Evolutionary conservation across 108 stramenopile genomes (phyloP).

Genomic region (Ochromonas danica): DNA sequence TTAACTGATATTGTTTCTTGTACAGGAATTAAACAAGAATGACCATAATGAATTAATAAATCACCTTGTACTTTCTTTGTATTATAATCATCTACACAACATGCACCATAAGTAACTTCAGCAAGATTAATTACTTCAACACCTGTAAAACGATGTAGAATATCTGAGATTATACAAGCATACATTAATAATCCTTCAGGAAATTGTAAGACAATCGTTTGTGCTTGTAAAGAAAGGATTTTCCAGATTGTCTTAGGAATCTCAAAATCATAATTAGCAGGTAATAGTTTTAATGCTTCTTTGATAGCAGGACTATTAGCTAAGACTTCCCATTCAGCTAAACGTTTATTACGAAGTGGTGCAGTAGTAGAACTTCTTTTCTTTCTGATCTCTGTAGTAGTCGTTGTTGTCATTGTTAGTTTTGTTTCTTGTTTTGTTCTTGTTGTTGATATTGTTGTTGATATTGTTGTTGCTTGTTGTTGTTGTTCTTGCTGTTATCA

Average conservation of each 20-base stretch:
- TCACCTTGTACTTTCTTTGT: conserved; percentile 81
- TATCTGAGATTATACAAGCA: conserved; percentile 85
- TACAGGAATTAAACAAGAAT: conserved; percentile 92
- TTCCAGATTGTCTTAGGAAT: conserved; percentile 82
- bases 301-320: too few relatives aligned
- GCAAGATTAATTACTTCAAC: conserved; percentile 74
- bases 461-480: too few relatives aligned
- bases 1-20: conserved; percentile 70
- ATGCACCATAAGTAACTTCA: conserved; percentile 98
- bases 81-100: conserved; percentile 94
- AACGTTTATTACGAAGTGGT: too few relatives aligned
- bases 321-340: too few relatives aligned
- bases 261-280: conserved; percentile 63
- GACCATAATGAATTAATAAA: conserved; percentile 93
- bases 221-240: conserved; percentile 59
- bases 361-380: too few relatives aligned
- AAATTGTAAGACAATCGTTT: conserved; percentile 85
- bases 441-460: too few relatives aligned
- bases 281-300: conserved; percentile 45
- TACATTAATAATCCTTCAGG: conserved; percentile 96
- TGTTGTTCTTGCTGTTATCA: too few relatives aligned
- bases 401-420: too few relatives aligned
- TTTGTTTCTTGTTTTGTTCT: too few relatives aligned
- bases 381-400: too few relatives aligned
- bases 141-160: conserved; percentile 70